A percentile compares a stretch with the other conserved stretches of the same genome.
phyloP scores from a whole-genome alignment of 2,329 filamentous ascomycete species.

The Nemania sp. region DNA sequence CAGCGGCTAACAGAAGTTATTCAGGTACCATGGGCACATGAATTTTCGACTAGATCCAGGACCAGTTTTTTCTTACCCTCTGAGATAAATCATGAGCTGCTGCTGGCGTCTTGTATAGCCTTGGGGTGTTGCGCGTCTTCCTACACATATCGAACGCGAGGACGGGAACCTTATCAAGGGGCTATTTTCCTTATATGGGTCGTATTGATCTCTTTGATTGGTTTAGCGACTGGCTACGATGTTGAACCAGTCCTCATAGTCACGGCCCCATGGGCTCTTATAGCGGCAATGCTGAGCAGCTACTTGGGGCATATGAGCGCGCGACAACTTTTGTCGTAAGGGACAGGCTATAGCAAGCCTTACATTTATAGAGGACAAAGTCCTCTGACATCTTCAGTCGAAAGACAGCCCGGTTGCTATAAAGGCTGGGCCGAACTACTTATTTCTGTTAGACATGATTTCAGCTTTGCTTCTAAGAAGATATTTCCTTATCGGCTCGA shows the following conservation, averaged over 20 bases:
- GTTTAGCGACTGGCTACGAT: slow-evolving; percentile 27
- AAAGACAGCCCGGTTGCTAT: no score
- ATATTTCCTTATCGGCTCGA: no score
- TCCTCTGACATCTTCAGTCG: no score
- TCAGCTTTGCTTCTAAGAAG: no score
- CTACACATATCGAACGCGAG: slow-evolving; percentile 30
- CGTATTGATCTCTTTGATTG: slow-evolving; percentile 28
- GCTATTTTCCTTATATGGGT: slow-evolving; percentile 30
- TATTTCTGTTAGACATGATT: no score
- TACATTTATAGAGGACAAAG: no score
- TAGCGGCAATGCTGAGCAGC: slow-evolving; percentile 33
- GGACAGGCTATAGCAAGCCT: neutral
- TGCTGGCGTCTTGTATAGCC: slow-evolving; percentile 33
- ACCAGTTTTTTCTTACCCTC: slow-evolving; percentile 18
- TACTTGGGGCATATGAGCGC: slow-evolving; percentile 26
- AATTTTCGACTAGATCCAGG: slow-evolving; percentile 8
- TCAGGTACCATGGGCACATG: neutral
- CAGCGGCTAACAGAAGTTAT: neutral
- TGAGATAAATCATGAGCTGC: slow-evolving; percentile 24
- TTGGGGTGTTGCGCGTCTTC: slow-evolving; percentile 36
- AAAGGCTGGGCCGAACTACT: no score
- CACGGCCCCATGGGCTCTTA: slow-evolving; percentile 33
- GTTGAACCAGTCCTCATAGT: slow-evolving; percentile 30
- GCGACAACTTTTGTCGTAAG: slow-evolving; percentile 9
- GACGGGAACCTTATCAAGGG: slow-evolving; percentile 32